Evolutionary conservation across 768 basidiomycete species (phyloP), one percentile per base, ranked within the genome.

Genomic region (Lanmaoa rubissima): DNA sequence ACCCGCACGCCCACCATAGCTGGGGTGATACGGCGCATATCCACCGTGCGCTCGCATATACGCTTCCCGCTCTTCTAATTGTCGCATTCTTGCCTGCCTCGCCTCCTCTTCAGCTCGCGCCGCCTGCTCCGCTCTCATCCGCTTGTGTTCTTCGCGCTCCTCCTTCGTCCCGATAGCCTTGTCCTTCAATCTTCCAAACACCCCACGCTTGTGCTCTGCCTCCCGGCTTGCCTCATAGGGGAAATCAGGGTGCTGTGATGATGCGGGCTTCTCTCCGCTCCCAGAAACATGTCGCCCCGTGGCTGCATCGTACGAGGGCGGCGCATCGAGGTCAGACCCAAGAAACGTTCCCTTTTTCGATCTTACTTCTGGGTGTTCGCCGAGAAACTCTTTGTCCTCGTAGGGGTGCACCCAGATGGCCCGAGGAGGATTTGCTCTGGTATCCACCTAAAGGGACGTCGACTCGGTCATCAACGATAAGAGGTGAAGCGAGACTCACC

Each of bases 341-440:
- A 28, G 2, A 1, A 54, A 41, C 14, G 59, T 60, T 17, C 61
- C 61, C 17, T 74, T 61, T 58, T 79, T 78, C 54, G 78, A 73
- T 52, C 66, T 68, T 9, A 74, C 59, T 5, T 82, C 78, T 9
- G 85, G 82, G 58, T 86, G 80, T 45, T 81, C 78, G 5, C 57
- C 61, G n/a, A 87, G 75, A 68, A 79, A 89, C 50, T 82, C 76
- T 45, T 84, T 81, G 65, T 89, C 87, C 54, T 89, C 85, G 55
- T 82, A 82, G 1, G 89, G 88, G 64, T 91, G 87, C 1, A 77
- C 76, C 89, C 88, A 91, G 62, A 83, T 88, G 0, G 82, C 77
- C 0, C 88, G 80, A 1, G 86, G 82, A 9, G 89, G 88, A 9
- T 68, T 74, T 1, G 82, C 80, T 55, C 71, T 75, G 0, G 86